Evolutionary conservation across 768 basidiomycete genomes (phyloP), one percentile per base, ranked within the genome.

Genomic region (Pulveroboletus sp.): DNA sequence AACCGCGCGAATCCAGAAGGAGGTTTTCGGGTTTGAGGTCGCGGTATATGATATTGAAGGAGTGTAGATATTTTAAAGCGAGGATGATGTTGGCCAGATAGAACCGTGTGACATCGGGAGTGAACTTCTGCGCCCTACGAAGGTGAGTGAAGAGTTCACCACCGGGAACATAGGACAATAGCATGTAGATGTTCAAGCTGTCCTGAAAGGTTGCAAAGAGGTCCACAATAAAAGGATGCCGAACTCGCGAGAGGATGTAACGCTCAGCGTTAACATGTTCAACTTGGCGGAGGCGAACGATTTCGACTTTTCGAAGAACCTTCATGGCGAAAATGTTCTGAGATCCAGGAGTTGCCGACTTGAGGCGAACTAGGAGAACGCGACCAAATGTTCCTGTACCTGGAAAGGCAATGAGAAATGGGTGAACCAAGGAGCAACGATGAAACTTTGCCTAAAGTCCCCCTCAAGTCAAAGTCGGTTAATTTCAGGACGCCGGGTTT

Each of bases 21-120:
- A 99, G 81, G 62, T 99, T 99, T 70, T 99, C 96, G 14, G 96
- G 96, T 69, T 99, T 98, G 58, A 99, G 80, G 70, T 98, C 95
- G 39, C 95, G 91, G 71, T 98, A 98, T 62, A 98, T 92, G 69
- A 99, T 95, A 74, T 97, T 93, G 71, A 89, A 91, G 12, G 86
- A 86, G 68, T 98, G 96, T 6, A 98, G 76, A 59, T 95, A 94
- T 72, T 89, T 91, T 59, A 98, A 78, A 31, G 94, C 96, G 51
- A 98, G 82, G 61, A 96, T 83, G 66, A 97, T 95, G 54, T 89
- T 93, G 30, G 95, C 94, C 55, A 95, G 83, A 71, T 97, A 99
- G 72, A 98, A 99, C 41, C 96, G 84, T 24, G 96, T 94, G 55
- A 99, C 96, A 64, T 99, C 96, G 28, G 95, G 88, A 4, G 91